Percentiles rank a stretch among this genome's conserved stretches.
Conservation (phyloP, 2,329 filamentous ascomycete genomes). For the Hypoxylon sp. region DNA sequence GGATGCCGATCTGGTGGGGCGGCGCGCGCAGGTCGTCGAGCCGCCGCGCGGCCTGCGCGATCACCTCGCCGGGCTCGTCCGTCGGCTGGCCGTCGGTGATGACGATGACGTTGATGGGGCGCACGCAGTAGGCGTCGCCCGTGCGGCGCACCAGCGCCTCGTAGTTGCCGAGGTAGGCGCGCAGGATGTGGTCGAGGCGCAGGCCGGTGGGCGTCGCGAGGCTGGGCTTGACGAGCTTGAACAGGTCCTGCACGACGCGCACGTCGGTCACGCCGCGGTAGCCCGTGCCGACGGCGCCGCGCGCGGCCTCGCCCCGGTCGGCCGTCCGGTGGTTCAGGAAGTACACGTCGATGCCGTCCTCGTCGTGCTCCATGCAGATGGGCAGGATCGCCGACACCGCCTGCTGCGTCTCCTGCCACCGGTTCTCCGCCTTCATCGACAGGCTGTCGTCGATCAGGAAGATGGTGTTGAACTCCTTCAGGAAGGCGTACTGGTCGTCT, state of each 20-base stretch:
- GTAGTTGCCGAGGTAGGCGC: conserved; percentile 74
- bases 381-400: conserved; percentile 82
- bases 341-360: conserved; percentile 89
- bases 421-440: conserved; percentile 78
- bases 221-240: conserved; percentile 72
- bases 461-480: conserved; percentile 84
- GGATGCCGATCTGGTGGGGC: conserved; percentile 87
- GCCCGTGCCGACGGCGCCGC: conserved; percentile 60
- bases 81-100: conserved; percentile 89
- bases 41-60: conserved; percentile 75
- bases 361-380: conserved; percentile 83
- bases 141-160: conserved; percentile 54
- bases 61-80: conserved; percentile 80
- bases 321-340: conserved; percentile 80
- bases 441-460: conserved; percentile 94
- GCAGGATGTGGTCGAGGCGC: conserved; percentile 77
- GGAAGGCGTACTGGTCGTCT: conserved; percentile 67
- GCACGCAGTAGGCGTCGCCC: conserved; percentile 62
- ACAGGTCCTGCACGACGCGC: conserved; percentile 74
- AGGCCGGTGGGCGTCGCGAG: conserved; percentile 81
- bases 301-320: conserved; percentile 50
- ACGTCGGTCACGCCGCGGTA: conserved; percentile 75
- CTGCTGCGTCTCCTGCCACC: conserved; percentile 79
- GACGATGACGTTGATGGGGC: conserved; percentile 90
- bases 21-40: conserved; percentile 78